These are phyloP conservation scores for Dryas drummondii DNA, from an alignment of 306 rosid species.

Conservation along the genomic window DNA sequence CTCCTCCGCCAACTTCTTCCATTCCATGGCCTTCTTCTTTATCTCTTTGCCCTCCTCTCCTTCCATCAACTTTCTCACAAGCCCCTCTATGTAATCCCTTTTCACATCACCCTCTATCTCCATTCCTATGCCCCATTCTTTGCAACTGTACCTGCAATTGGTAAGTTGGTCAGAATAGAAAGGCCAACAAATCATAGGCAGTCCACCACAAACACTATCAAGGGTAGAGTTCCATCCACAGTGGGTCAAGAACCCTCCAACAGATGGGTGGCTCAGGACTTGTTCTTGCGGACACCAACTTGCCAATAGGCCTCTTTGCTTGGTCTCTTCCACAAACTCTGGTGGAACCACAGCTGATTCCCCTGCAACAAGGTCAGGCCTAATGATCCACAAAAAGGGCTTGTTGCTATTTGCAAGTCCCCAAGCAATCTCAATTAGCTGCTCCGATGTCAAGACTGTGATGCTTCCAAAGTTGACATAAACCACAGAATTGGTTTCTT, in stretches of 20 bases:
- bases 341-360: conserved; percentile 36
- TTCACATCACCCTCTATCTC: conserved; percentile 53
- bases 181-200: conserved; percentile 68
- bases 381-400: conserved; percentile 50
- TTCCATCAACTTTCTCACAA: conserved; percentile 59
- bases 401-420: conserved; percentile 53
- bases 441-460: conserved; percentile 48
- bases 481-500: conserved; percentile 31
- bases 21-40: conserved; percentile 41
- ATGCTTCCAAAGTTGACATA: conserved; percentile 65
- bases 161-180: conserved; percentile 72
- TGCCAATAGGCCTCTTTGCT: conserved; percentile 35
- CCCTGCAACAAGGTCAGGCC: conserved; percentile 54
- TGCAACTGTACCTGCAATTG: conserved; percentile 49
- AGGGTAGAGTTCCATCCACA: conserved; percentile 73
- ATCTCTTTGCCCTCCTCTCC: conserved; percentile 50
- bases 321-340: conserved; percentile 39
- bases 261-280: conserved; percentile 45
- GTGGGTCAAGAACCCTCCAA: conserved; percentile 64
- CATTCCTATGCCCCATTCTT: conserved; percentile 64
- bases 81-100: conserved; percentile 38
- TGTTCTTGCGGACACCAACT: conserved; percentile 71
- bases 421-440: conserved; percentile 62
- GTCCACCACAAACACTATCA: conserved; percentile 56
- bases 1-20: conserved; percentile 44